Evolutionary conservation across 306 rosid genomes (phyloP), one percentile per base, ranked within the genome.

Genomic region (Comarum palustre): DNA sequence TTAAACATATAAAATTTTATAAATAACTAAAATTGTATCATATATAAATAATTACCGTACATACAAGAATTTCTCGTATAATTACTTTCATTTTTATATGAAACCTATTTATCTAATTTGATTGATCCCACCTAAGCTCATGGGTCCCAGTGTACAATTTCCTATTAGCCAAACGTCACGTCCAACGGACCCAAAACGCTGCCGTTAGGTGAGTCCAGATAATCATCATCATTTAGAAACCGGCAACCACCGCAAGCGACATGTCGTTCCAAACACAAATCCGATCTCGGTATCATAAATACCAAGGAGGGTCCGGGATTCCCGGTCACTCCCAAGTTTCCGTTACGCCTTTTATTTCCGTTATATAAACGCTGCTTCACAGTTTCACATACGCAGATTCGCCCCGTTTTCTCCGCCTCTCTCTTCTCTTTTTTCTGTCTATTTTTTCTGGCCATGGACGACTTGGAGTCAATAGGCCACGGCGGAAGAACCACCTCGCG

Each of bases 391-490:
- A 25, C 1, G 7, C 41, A 59, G 20, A 59, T 6, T 59, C 3
- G 10, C 20, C 39, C 57, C 11, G 15, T 60, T 73, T 27, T 62
- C 61, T 9, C 8, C 0, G 6, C 4, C 11, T 36, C 31, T 17
- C 41, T 12, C 13, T 22, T 20, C 16, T 1, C 10, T 41, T 11
- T 42, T 43, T 16, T 43, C 12, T 2, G 16, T 14, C 22, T 3
- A 8, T 36, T 15, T 58, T 20, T 10, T 20, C 65, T 8, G 68
- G 66, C 79, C 16, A 74, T 63, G 3, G 79, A 73, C 10, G 81
- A 85, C 25, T 78, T 58, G 3, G 88, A 88, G 73, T 73, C 96
- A 9, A 42, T 47, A 38, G 72, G 73, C 22, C 63, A 58, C n/a
- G 78, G 79, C 15, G 82, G 66, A 45, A 66, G 77, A 43, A 34